Evolutionary conservation across 495 filamentous ascomycete species (phyloP).

Genomic region (Aspergillus nidulans): DNA sequence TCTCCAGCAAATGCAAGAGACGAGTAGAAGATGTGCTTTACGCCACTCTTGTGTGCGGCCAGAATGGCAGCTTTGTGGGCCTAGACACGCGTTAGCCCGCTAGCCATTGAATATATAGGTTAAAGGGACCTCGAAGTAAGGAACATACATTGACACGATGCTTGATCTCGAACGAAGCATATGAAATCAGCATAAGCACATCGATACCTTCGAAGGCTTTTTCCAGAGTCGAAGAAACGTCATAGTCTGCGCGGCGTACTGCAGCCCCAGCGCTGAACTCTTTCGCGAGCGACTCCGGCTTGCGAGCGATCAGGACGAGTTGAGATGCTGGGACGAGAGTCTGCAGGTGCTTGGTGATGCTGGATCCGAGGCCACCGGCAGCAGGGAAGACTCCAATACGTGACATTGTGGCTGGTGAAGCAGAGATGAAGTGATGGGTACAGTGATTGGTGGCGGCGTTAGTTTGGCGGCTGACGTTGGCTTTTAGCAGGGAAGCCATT

Average conservation of each 20-base stretch:
- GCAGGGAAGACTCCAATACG: constrained; percentile 51
- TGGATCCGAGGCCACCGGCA: constrained; percentile 43
- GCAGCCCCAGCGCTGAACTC: constrained; percentile 22
- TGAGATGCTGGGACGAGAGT: constrained; percentile 33
- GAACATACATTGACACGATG: constrained; percentile 27
- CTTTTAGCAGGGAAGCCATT: too few species aligned
- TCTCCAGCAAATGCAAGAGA: constrained; percentile 55
- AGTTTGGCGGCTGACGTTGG: too few species aligned
- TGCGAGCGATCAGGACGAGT: constrained; percentile 42
- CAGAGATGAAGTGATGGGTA: too few species aligned
- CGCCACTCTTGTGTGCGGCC: constrained; percentile 52
- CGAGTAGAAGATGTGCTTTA: constrained; percentile 63
- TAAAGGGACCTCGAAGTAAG: too few species aligned
- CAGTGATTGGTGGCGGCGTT: too few species aligned
- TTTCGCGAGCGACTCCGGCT: constrained; percentile 34
- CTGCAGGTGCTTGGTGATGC: constrained; percentile 42
- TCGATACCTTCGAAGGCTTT: constrained; percentile 35
- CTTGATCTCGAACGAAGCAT: constrained; percentile 38
- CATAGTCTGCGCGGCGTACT: constrained; percentile 36
- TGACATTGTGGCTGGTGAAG: constrained; percentile 8
- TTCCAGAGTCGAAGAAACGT: constrained; percentile 24
- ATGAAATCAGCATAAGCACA: constrained; percentile 37
- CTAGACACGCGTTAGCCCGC: too few species aligned
- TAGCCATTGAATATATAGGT: too few species aligned
- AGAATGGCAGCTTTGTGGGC: constrained; percentile 52